phyloP scores from a whole-genome alignment of 495 filamentous ascomycete genomes.

The Daldinia loculata region DNA sequence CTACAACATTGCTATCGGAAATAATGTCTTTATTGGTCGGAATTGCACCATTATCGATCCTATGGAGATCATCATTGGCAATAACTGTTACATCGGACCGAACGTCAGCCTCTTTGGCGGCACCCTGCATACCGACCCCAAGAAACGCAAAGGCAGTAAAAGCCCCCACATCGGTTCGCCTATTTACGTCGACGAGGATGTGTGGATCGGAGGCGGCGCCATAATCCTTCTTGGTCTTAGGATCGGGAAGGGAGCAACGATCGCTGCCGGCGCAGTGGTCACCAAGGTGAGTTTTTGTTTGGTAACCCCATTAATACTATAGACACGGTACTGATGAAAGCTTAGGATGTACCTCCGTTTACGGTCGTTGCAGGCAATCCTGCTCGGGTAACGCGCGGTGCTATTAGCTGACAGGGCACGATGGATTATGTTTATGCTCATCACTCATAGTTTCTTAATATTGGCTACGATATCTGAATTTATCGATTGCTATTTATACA shows the following conservation, averaged over 20 bases:
- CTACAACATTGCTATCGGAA: slow-evolving; percentile 89
- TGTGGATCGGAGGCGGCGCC: slow-evolving; percentile 82
- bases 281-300: slow-evolving; percentile 70
- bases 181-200: slow-evolving; percentile 87
- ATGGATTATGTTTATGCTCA: slow-evolving; percentile 10
- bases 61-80: slow-evolving; percentile 74
- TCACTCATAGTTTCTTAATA: background rate
- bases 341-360: slow-evolving; percentile 64
- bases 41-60: slow-evolving; percentile 91
- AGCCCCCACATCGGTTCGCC: slow-evolving; percentile 75
- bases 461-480: slow-evolving; percentile 28
- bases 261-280: slow-evolving; percentile 88
- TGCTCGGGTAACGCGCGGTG: slow-evolving; percentile 64
- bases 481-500: background rate
- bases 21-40: slow-evolving; percentile 84
- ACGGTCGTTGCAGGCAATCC: slow-evolving; percentile 72
- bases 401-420: slow-evolving; percentile 43
- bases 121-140: slow-evolving; percentile 78
- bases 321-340: slow-evolving; percentile 8
- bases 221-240: slow-evolving; percentile 85
- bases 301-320: background rate
- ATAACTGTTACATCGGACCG: slow-evolving; percentile 81
- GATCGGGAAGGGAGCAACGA: slow-evolving; percentile 79
- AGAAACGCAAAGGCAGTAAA: slow-evolving; percentile 75
- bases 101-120: slow-evolving; percentile 87